Percentiles rank a stretch among this genome's conserved stretches.
These are phyloP conservation scores for Pulveroboletus ravenelii DNA, from an alignment of 768 basidiomycete genomes.

Conservation along the genomic window DNA sequence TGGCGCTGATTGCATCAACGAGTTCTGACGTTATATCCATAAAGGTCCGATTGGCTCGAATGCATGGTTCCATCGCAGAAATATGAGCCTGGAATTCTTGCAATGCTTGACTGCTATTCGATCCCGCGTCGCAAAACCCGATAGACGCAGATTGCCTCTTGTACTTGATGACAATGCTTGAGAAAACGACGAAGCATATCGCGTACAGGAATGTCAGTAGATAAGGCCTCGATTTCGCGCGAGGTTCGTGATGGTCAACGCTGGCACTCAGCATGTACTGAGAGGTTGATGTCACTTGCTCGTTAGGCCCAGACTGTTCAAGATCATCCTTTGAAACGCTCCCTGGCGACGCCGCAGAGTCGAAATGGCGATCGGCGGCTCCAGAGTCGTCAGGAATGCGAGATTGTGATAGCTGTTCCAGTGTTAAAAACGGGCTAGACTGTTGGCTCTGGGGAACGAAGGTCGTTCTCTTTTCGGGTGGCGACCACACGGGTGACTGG, in stretches of 20 bases:
- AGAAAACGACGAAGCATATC: constrained; percentile 32
- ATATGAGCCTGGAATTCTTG: constrained; percentile 43
- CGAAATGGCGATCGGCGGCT: not conserved
- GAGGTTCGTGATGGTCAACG: constrained; percentile 9
- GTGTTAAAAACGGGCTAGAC: constrained; percentile 13
- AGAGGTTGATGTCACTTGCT: constrained; percentile 33
- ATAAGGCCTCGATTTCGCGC: constrained; percentile 21
- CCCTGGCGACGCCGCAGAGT: constrained; percentile 8
- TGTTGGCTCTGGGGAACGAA: constrained; percentile 18
- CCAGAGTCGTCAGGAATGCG: constrained; percentile 1
- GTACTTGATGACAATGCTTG: constrained; percentile 42
- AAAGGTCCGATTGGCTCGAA: constrained; percentile 48
- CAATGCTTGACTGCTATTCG: constrained; percentile 52
- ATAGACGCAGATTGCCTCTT: constrained; percentile 65
- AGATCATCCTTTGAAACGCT: constrained; percentile 19
- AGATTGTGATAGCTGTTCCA: constrained; percentile 8
- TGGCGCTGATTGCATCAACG: constrained; percentile 22
- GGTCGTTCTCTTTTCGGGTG: constrained; percentile 7
- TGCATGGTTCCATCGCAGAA: constrained; percentile 50
- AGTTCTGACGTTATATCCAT: constrained; percentile 33
- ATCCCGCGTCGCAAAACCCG: constrained; percentile 72
- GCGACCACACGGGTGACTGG: constrained; percentile 22
- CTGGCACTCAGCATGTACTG: constrained; percentile 37
- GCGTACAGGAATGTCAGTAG: constrained; percentile 42
- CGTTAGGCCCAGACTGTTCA: constrained; percentile 12